Evolutionary conservation across 2,329 filamentous ascomycete genomes (phyloP).

Genomic region (Trichoderma sp.): DNA sequence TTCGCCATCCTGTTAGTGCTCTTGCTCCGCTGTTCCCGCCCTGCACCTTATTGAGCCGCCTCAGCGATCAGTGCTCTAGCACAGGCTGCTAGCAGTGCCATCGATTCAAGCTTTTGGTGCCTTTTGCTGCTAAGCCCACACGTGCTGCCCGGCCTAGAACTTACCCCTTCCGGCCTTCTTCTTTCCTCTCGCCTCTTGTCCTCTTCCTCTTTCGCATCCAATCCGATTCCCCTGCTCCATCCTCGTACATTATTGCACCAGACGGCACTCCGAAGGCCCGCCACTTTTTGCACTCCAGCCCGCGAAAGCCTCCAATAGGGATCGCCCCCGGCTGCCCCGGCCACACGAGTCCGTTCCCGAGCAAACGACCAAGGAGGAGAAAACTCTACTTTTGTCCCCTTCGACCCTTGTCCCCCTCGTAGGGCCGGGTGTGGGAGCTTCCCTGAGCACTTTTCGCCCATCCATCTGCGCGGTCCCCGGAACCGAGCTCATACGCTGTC

Average conservation of each 20-base stretch:
- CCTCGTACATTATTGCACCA: not conserved
- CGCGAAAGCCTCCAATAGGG: slow-evolving; percentile 2
- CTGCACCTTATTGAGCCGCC: not conserved
- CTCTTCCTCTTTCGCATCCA: not conserved
- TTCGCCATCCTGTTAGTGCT: slow-evolving; percentile 3
- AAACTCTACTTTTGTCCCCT: not conserved
- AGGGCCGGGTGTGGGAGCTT: not conserved
- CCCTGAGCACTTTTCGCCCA: not conserved
- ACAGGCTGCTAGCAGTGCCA: not conserved
- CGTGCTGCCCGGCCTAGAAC: not conserved
- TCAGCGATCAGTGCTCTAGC: not conserved
- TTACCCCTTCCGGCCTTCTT: not conserved
- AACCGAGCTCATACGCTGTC: not conserved
- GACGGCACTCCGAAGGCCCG: not conserved
- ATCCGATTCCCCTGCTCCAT: not conserved
- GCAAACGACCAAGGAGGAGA: not conserved
- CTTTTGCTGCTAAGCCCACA: not conserved
- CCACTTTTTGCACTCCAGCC: not conserved
- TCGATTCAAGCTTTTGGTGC: not conserved
- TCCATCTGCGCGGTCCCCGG: not conserved
- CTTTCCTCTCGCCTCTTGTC: not conserved
- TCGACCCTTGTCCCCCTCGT: not conserved
- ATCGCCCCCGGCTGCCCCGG: not conserved
- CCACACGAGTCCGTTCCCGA: not conserved
- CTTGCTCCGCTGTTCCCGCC: not conserved